A percentile compares a stretch with the other conserved stretches of the same genome.
Conservation (phyloP, 768 basidiomycete genomes). For the Mrakia frigida region DNA sequence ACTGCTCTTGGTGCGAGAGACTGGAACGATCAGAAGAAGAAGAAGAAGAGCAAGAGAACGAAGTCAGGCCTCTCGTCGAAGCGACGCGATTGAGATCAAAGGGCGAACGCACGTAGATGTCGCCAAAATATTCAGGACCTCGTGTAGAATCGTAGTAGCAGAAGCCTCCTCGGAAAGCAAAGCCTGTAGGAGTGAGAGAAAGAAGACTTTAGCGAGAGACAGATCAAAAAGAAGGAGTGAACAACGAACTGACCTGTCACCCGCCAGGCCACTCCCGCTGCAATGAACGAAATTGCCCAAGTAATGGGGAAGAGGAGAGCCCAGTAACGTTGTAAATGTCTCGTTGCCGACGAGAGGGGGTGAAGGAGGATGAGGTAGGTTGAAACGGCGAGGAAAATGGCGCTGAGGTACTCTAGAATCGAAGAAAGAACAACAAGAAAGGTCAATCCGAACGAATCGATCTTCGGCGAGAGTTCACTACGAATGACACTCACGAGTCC, state of each 20-base stretch:
- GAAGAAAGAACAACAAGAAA: not conserved
- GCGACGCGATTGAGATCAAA: not conserved
- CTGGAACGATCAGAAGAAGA: too few species aligned
- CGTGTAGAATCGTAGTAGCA: constrained; percentile 9
- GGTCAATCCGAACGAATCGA: too few species aligned
- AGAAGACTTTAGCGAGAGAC: not conserved
- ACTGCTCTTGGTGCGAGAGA: not conserved
- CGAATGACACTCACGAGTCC: constrained; percentile 18
- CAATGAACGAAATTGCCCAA: constrained; percentile 18
- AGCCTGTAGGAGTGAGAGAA: not conserved
- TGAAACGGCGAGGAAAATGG: constrained; percentile 2
- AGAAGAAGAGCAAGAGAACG: not conserved
- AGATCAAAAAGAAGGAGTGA: not conserved
- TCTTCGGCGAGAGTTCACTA: not conserved
- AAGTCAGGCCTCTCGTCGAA: not conserved
- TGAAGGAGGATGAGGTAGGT: constrained; percentile 28
- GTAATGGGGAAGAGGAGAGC: not conserved
- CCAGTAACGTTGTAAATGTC: constrained; percentile 4
- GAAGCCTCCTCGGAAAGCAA: constrained; percentile 15
- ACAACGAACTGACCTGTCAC: not conserved
- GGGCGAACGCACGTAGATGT: not conserved
- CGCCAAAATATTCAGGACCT: constrained; percentile 16
- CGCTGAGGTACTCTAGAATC: constrained; percentile 19
- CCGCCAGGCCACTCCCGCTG: constrained; percentile 19
- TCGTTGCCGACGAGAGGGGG: constrained; percentile 8